These are phyloP conservation scores for Tremella fuciformis DNA, from an alignment of 768 basidiomycete genomes.

Conservation along the genomic window DNA sequence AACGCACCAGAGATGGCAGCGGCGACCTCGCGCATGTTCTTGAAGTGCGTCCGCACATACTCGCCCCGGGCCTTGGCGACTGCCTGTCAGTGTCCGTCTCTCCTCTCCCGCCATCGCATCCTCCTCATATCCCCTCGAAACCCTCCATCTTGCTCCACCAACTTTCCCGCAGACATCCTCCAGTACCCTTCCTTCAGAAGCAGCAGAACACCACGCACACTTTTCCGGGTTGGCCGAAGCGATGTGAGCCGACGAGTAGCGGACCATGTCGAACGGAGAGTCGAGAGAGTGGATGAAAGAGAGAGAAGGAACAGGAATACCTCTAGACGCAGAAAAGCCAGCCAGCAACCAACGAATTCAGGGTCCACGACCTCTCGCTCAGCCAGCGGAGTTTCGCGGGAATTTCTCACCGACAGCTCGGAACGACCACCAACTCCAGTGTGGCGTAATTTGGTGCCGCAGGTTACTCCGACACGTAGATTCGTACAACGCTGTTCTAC, in stretches of 20 bases:
- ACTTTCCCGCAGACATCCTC: background rate
- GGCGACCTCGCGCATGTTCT: slow-evolving; percentile 99
- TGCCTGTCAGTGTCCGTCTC: slow-evolving; percentile 47
- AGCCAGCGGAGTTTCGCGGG: slow-evolving; percentile 41
- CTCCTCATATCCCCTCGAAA: slow-evolving; percentile 2
- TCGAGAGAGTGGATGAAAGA: too few species aligned
- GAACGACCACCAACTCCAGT: background rate
- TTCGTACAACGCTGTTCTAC: slow-evolving; percentile 37
- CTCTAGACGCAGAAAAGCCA: background rate
- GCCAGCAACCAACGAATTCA: background rate
- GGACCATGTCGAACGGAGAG: slow-evolving; percentile 57
- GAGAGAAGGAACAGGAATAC: too few species aligned
- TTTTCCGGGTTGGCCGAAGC: slow-evolving; percentile 87
- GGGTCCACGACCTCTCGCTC: too few species aligned
- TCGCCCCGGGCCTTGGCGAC: slow-evolving; percentile 90
- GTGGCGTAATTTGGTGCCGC: too few species aligned
- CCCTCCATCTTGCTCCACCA: background rate
- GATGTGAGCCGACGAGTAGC: slow-evolving; percentile 84
- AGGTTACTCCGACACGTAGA: background rate
- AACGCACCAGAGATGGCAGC: slow-evolving; percentile 81
- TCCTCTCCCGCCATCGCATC: slow-evolving; percentile 9
- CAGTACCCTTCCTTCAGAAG: background rate
- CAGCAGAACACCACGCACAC: slow-evolving; percentile 60
- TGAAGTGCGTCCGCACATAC: slow-evolving; percentile 99
- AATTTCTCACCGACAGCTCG: slow-evolving; percentile 12